Evolutionary conservation across 2,329 filamentous ascomycete genomes (phyloP).

Genomic region (Falciphora oryzae): DNA sequence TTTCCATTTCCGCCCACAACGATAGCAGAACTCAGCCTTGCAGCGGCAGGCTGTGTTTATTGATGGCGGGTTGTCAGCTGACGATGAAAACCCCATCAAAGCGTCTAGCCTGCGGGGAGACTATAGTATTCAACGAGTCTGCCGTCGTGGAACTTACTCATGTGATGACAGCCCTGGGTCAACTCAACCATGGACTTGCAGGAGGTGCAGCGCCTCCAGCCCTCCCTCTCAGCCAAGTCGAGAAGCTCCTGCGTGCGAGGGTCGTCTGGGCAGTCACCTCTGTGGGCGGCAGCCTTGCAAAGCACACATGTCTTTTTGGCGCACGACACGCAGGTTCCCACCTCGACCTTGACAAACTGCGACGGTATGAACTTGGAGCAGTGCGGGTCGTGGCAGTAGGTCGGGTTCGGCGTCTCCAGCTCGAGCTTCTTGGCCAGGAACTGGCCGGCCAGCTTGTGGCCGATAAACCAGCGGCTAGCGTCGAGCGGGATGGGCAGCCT

Average conservation of each 20-base stretch:
- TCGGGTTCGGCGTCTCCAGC: constrained; percentile 36
- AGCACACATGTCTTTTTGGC: constrained; percentile 36
- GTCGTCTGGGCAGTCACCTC: constrained; percentile 43
- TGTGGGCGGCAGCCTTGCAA: constrained; percentile 44
- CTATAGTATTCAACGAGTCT: neutral
- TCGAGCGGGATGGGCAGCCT: constrained; percentile 31
- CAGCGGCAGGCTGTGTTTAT: constrained; percentile 1
- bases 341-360: constrained; percentile 22
- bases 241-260: constrained; percentile 32
- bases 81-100: neutral
- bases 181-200: constrained; percentile 46
- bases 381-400: constrained; percentile 38
- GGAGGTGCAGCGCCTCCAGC: constrained; percentile 45
- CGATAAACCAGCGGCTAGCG: constrained; percentile 27
- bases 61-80: neutral
- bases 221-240: constrained; percentile 31
- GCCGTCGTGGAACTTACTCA: constrained; percentile 37
- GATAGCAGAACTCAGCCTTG: neutral
- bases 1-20: neutral
- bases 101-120: neutral
- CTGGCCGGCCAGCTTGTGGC: constrained; percentile 22
- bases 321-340: constrained; percentile 39
- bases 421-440: constrained; percentile 40
- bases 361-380: constrained; percentile 42
- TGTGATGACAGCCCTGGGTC: constrained; percentile 47